These are phyloP conservation scores for Cryptosporidium ryanae DNA, from an alignment of 169 alveolate genomes.

Conservation along the genomic window DNA sequence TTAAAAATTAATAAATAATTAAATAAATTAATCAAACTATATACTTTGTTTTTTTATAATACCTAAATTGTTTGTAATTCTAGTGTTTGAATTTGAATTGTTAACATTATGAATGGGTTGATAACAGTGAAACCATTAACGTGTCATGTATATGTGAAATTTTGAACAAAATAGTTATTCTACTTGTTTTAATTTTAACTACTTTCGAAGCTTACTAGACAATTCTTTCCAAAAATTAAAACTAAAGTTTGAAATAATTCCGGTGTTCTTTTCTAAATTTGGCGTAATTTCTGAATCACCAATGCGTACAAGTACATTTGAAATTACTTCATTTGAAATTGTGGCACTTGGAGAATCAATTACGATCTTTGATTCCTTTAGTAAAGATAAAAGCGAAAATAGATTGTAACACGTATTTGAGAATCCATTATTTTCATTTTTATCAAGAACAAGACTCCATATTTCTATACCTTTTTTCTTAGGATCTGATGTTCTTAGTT, in stretches of 20 bases:
- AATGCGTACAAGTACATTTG: constrained; percentile 10
- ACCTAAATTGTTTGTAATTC: too few species aligned
- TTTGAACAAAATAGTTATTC: too few species aligned
- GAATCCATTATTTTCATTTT: constrained; percentile 36
- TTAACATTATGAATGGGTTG: too few species aligned
- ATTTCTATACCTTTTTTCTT: constrained; percentile 23
- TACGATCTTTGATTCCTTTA: constrained; percentile 21
- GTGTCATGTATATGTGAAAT: too few species aligned
- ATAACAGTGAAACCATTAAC: too few species aligned
- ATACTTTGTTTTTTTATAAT: too few species aligned
- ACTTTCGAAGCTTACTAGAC: too few species aligned
- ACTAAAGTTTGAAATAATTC: constrained; percentile 56
- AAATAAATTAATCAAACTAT: too few species aligned
- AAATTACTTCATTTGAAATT: background rate
- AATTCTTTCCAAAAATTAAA: constrained; percentile 12
- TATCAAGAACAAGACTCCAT: constrained; percentile 68
- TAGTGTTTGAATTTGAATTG: too few species aligned
- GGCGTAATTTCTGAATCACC: background rate
- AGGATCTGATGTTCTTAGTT: background rate
- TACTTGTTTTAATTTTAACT: too few species aligned
- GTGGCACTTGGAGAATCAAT: constrained; percentile 17
- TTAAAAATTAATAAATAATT: too few species aligned
- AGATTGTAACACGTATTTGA: constrained; percentile 45
- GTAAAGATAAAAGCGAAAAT: constrained; percentile 34
- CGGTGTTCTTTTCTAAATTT: constrained; percentile 44